phyloP scores from a whole-genome alignment of 306 rosid species.

The Astragalus glycyphyllos region DNA sequence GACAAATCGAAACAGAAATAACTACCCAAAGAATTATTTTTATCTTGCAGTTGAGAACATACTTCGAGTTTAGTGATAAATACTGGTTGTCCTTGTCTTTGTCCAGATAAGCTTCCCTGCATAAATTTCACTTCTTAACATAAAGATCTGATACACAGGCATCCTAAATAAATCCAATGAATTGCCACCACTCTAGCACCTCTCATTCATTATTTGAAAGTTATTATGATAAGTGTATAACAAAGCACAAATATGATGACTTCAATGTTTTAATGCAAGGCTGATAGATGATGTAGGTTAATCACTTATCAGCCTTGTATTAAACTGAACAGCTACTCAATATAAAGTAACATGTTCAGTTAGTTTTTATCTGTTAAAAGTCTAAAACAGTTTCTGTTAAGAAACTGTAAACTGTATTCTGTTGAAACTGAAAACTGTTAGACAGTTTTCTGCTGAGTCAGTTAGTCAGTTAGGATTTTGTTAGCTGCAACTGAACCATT shows the following conservation, averaged over 20 bases:
- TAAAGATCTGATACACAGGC: slow-evolving; percentile 41
- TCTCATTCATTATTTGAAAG: slow-evolving; percentile 6
- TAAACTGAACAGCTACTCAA: too few relatives aligned
- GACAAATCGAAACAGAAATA: slow-evolving; percentile 24
- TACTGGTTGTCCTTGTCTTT: slow-evolving; percentile 95
- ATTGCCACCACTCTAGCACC: slow-evolving; percentile 22
- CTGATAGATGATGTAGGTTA: too few relatives aligned
- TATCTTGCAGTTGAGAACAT: slow-evolving; percentile 47
- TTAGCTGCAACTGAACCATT: too few relatives aligned
- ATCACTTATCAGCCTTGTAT: too few relatives aligned
- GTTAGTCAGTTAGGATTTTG: too few relatives aligned
- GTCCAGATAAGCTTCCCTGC: slow-evolving; percentile 98
- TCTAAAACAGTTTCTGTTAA: too few relatives aligned
- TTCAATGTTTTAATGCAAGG: neutral
- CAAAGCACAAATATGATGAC: slow-evolving; percentile 32
- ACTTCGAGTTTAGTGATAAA: slow-evolving; percentile 95
- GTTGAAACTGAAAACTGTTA: too few relatives aligned
- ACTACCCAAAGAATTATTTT: slow-evolving; percentile 6
- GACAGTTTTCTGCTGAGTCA: too few relatives aligned
- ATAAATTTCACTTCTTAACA: slow-evolving; percentile 43
- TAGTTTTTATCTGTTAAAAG: too few relatives aligned
- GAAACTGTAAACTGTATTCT: too few relatives aligned
- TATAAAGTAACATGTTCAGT: too few relatives aligned
- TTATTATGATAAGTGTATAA: slow-evolving; percentile 1
- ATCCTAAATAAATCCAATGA: slow-evolving; percentile 28